Base-by-base conservation (phyloP, 139 green algal species). In the Coccomyxa sp. region DNA sequence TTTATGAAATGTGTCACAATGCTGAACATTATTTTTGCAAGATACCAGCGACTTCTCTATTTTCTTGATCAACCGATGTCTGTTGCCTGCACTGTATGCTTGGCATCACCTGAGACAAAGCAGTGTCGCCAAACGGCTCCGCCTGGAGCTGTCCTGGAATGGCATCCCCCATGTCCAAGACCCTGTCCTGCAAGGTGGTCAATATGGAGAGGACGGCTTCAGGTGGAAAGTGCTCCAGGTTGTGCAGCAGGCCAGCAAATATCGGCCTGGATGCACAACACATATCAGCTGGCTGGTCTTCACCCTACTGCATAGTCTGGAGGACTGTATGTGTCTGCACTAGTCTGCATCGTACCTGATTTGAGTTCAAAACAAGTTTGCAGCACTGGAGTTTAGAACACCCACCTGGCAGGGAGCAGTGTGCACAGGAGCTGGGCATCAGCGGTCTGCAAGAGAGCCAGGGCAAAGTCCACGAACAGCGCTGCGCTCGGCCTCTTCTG, bases 181-280 rank as follows among this genome's bases (percentile, higher is more conserved):
- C 87, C 17, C 84, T 83, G 67, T 76, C 80, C 18, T 81, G 60
- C 31, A 92, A 78, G 71, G 89, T 38, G 27, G n/a, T 59, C 68
- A 80, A 16, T 15, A 38, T 67, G 28, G 51, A 16, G 12, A 63
- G 51, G 59, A 88, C 87, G 27, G 71, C 60, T 58, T 38, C 59
- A 13, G 89, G 87, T 28, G 91, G 91, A 82, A 94, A 90, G 0
- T 81, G 81, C 1, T 85, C 83, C 30, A 95, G 60, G 84, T 91
- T 88, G 30, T 88, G n/a, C 31, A 95, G 85, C 71, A 95, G 57
- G 18, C 85, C 86, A 0, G 81, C 85, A 71, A 87, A 87, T 1
- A 95, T 59, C 0, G 87, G 74, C 30, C 91, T 68, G 87, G 67
- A 67, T 85, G 51, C 58, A 87, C 76, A 18, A 88, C 77, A 45